These are phyloP conservation scores for Rhinocladiella mackenziei DNA, from an alignment of 2,329 filamentous ascomycete species.

Conservation along the genomic window DNA sequence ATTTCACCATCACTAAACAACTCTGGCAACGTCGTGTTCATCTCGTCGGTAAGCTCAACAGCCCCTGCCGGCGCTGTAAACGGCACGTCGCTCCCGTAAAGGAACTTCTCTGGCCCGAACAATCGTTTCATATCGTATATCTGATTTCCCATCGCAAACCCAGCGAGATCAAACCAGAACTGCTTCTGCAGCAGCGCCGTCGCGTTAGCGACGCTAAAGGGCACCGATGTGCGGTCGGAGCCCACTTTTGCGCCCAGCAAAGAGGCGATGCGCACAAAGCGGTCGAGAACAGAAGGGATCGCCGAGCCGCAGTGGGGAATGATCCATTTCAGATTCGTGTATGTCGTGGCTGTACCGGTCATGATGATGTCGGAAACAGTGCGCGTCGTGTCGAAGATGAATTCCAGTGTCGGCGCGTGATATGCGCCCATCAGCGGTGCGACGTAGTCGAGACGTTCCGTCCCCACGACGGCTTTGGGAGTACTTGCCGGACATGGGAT, in stretches of 20 bases:
- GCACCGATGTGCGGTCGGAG: slow-evolving; percentile 4
- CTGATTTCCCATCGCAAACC: slow-evolving; percentile 17
- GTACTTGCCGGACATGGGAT: slow-evolving; percentile 23
- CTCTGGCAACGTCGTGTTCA: slow-evolving; percentile 8
- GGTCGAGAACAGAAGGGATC: slow-evolving; percentile 33
- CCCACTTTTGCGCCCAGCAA: slow-evolving; percentile 8
- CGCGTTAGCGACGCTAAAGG: slow-evolving; percentile 4
- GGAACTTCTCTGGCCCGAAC: slow-evolving; percentile 12
- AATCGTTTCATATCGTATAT: slow-evolving; percentile 13
- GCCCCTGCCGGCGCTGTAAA: slow-evolving; percentile 15
- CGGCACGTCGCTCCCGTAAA: slow-evolving; percentile 22
- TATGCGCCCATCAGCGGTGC: slow-evolving; percentile 5
- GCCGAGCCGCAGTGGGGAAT: slow-evolving; percentile 49
- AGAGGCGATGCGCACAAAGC: slow-evolving; percentile 5
- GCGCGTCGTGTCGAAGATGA: slow-evolving; percentile 52
- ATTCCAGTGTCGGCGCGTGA: slow-evolving; percentile 34
- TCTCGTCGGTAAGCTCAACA: slow-evolving; percentile 10
- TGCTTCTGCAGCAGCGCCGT: slow-evolving; percentile 6
- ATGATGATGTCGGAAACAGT: slow-evolving; percentile 48
- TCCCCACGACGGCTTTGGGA: background rate
- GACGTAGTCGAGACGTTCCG: slow-evolving; percentile 1
- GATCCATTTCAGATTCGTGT: slow-evolving; percentile 46
- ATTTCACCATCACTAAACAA: slow-evolving; percentile 8
- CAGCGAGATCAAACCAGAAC: slow-evolving; percentile 26
- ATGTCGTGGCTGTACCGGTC: slow-evolving; percentile 43